Percentiles rank a stretch among this genome's conserved stretches.
Evolutionary conservation across 2,329 filamentous ascomycete species (phyloP).

Genomic region (Colletotrichum melonis): DNA sequence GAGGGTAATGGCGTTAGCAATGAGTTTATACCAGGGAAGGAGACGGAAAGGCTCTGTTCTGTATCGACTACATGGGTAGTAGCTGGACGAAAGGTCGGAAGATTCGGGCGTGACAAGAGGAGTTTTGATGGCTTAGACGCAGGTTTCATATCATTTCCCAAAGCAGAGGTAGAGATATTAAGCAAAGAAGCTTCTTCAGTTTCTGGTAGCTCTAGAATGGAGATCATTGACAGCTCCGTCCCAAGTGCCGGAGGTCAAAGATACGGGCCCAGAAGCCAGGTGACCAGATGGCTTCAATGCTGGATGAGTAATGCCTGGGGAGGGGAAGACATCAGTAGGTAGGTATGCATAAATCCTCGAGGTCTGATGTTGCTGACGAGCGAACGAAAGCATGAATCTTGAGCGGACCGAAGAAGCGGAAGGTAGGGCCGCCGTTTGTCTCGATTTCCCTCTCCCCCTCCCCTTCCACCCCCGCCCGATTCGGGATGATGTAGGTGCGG

Average conservation of each 20-base stretch:
- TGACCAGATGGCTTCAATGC: neutral
- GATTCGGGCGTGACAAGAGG: neutral
- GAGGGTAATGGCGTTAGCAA: neutral
- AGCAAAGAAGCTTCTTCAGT: neutral
- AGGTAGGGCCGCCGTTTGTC: constrained; percentile 8
- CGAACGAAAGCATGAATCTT: neutral
- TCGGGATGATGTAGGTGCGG: constrained; percentile 5
- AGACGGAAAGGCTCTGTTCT: too few species aligned
- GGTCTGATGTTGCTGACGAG: constrained; percentile 7
- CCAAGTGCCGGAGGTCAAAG: constrained; percentile 7
- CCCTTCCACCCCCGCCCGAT: too few species aligned
- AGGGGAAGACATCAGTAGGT: neutral
- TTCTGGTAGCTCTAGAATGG: neutral
- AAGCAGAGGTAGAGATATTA: neutral
- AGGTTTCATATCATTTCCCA: constrained; percentile 1
- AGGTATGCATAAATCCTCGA: constrained; percentile 5
- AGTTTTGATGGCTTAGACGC: constrained; percentile 19
- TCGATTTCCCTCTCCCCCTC: neutral
- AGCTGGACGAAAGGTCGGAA: too few species aligned
- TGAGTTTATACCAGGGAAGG: too few species aligned
- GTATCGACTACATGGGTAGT: too few species aligned
- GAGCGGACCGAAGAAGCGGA: neutral
- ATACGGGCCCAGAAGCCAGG: neutral
- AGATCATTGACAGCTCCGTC: neutral
- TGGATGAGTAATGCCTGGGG: neutral